Percentiles rank a stretch among this genome's conserved stretches.
Evolutionary conservation across 2,329 filamentous ascomycete species (phyloP).

Genomic region (Fusarium burgessii): DNA sequence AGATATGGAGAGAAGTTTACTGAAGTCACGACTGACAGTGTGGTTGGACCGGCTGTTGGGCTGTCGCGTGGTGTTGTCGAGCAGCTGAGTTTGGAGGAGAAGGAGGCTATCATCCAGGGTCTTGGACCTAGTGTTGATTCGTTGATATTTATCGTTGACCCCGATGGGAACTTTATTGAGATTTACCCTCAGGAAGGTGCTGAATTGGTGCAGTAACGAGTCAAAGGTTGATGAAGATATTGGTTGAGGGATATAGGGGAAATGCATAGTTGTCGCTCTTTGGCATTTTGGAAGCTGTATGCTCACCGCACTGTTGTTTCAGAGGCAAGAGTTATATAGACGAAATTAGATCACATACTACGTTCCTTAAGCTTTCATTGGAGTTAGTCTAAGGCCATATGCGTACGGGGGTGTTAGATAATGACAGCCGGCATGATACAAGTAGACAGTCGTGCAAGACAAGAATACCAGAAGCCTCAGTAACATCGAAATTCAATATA

Average conservation of each 20-base stretch:
- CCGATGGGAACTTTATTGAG: conserved; percentile 19
- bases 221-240: not conserved
- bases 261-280: too few species aligned
- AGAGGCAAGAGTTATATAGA: rapidly evolving
- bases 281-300: not conserved
- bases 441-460: too few species aligned
- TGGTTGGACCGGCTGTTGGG: not conserved
- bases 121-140: not conserved
- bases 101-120: not conserved
- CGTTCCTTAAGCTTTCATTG: too few species aligned
- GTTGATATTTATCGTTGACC: conserved; percentile 6
- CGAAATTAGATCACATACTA: too few species aligned
- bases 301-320: rapidly evolving
- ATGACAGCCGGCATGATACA: too few species aligned
- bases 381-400: too few species aligned
- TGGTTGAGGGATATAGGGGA: not conserved
- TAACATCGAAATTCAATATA: too few species aligned
- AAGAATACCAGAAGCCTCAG: not conserved
- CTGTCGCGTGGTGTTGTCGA: not conserved
- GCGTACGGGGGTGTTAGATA: too few species aligned
- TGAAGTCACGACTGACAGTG: not conserved
- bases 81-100: conserved; percentile 3
- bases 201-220: not conserved
- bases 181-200: conserved; percentile 2
- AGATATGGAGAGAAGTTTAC: not conserved